Base-by-base conservation (phyloP, 164 flowering plant genomes). In the Houttuynia cordata region DNA sequence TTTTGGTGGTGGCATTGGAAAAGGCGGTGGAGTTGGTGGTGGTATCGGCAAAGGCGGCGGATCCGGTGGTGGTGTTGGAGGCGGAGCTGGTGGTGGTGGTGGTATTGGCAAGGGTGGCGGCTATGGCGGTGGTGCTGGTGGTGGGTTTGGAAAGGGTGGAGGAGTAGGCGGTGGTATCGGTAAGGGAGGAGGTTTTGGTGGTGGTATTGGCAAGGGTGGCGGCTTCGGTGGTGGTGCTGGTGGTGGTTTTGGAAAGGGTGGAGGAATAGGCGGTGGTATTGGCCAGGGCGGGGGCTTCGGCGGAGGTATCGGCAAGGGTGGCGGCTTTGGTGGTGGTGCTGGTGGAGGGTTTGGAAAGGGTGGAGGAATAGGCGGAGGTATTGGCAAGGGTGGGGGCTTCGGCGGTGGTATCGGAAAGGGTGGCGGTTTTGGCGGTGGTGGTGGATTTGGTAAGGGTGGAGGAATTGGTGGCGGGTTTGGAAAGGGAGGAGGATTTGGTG, bases 21-120 rank as follows among this genome's bases (percentile, higher is more conserved):
- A n/a, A n/a, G n/a, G 66, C 0, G 66, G 66, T 0, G 65, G 58
- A 7, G 25, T 15, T 20, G 58, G 58, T 10, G 58, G 51, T 0
- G 59, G 65, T 4, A 17, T 15, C 14, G 66, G 66, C 19, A 25
- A 23, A 0, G 64, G 64, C 0, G 23, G n/a, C 0, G 56, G 63
- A 21, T 4, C 18, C 10, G 64, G 64, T 52, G 57, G 57, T n/a
- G n/a, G n/a, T n/a, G n/a, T n/a, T n/a, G n/a, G n/a, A n/a, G n/a
- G n/a, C n/a, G n/a, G n/a, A n/a, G n/a, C n/a, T n/a, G n/a, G n/a
- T n/a, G n/a, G n/a, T n/a, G n/a, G n/a, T n/a, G n/a, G n/a, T n/a
- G 64, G 64, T 6, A 7, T 52, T 18, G 61, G 61, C 39, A 45
- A 22, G 6, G 62, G 56, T 49, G 39, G 12, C 0, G 68, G 57